Percentiles rank a stretch among this genome's conserved stretches.
These are phyloP conservation scores for Xylaria arbuscula DNA, from an alignment of 2,329 filamentous ascomycete species.

Conservation along the genomic window DNA sequence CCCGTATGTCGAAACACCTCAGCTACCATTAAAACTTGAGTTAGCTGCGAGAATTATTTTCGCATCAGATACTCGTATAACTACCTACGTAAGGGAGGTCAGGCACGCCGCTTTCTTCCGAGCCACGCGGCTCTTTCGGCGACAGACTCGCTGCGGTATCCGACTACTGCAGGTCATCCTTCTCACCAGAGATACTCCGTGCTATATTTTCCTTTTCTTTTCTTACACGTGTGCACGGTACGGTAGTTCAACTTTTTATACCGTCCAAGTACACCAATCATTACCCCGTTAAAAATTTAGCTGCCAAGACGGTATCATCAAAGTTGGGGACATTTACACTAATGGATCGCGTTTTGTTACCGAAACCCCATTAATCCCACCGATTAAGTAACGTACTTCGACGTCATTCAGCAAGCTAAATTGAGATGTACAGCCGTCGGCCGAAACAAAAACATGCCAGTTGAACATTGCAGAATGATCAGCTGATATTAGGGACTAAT, in stretches of 20 bases:
- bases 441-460: conserved; percentile 13
- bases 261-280: background rate
- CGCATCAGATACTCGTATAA: background rate
- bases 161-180: conserved; percentile 30
- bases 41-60: background rate
- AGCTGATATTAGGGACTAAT: conserved; percentile 10
- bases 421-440: conserved; percentile 14
- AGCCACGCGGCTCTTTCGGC: conserved; percentile 13
- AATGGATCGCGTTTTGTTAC: background rate
- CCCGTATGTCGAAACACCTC: background rate
- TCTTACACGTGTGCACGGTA: background rate
- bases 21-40: background rate
- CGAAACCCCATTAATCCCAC: background rate
- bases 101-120: conserved; percentile 23
- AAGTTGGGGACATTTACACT: background rate
- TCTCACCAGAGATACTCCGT: conserved; percentile 1
- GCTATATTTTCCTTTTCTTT: background rate
- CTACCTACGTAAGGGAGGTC: no score
- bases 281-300: background rate
- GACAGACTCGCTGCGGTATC: conserved; percentile 26
- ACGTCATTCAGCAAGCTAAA: conserved; percentile 18
- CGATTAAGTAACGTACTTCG: conserved; percentile 14
- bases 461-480: conserved; percentile 13
- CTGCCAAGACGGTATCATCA: conserved; percentile 1
- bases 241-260: conserved; percentile 8